Evolutionary conservation across 805 yeast species (phyloP), one percentile per base, ranked within the genome.

Genomic region (Wickerhamiella sorbophila): DNA sequence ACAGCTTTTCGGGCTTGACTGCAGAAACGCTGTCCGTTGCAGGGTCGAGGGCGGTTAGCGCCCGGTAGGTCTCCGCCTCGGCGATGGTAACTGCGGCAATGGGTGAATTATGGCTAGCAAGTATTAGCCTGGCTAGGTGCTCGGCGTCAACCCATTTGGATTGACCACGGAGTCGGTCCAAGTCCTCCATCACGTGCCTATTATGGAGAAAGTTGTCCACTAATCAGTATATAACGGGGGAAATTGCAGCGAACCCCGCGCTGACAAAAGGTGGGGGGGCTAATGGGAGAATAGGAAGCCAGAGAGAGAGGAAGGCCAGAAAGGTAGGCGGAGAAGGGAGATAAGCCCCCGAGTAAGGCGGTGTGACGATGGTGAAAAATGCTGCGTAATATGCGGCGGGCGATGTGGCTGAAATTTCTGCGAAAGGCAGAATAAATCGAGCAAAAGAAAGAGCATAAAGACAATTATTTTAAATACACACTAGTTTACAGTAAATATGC

Each of bases 101-200:
- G 5, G 20, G 16, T 3, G n/a, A 24, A 6, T 17, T 20, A 4
- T 34, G 24, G 5, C 20, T 6, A 5, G 19, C 24, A 4, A 34
- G 37, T 12, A 34, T 19, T 12, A 14, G 4, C 29, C 26, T 5
- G 18, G 37, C 37, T 4, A 19, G n/a, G 3, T 19, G 16, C 16
- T 17, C 37, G 4, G 20, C 37, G 4, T 20, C 20, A 3, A 18
- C 4, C 37, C 37, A 34, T 14, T 34, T 21, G 37, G 24, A 18
- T 20, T 20, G 37, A 4, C 24, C 18, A 12, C 37, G 27, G 6
- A 34, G n/a, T 4, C n/a, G 9, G 37, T 34, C 37, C 16, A 34
- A 21, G 20, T 34, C 37, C 12, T 24, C 29, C 37, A 34, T 32
- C 19, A 33, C 19, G 37, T 34, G 37, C 24, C 27, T 24, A n/a